Percentiles rank a stretch among this genome's conserved stretches.
These are phyloP conservation scores for Gigaspora rosea DNA, from an alignment of 192 early-diverging fungal species.

Conservation along the genomic window DNA sequence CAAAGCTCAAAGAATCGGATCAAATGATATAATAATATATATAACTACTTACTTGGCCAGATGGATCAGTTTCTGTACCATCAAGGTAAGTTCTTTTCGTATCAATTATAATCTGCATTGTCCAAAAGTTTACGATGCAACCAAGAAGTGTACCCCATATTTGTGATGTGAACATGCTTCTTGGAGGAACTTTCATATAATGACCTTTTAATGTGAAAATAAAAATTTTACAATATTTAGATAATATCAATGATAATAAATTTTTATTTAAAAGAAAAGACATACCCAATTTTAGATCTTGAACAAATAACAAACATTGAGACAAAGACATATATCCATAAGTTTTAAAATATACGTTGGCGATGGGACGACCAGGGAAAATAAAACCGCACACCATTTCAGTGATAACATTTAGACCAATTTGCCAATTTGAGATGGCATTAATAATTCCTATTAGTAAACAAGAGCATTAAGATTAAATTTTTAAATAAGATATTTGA, in stretches of 20 bases:
- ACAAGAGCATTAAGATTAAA: background rate
- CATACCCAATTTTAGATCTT: conserved; percentile 70
- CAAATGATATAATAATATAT: background rate
- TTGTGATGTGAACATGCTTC: conserved; percentile 64
- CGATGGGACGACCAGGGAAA: conserved; percentile 55
- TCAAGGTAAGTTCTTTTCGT: conserved; percentile 6
- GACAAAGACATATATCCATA: conserved; percentile 57
- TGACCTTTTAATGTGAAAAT: background rate
- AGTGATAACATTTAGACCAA: conserved; percentile 57
- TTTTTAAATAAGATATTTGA: background rate
- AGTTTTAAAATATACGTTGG: conserved; percentile 62
- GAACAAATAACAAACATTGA: conserved; percentile 72
- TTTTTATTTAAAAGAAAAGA: too few relatives aligned
- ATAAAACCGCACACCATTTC: conserved; percentile 59
- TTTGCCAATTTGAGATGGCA: conserved; percentile 54
- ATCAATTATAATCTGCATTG: conserved; percentile 30
- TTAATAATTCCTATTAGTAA: conserved; percentile 40
- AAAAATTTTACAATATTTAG: background rate
- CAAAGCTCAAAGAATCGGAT: background rate
- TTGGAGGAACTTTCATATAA: conserved; percentile 73
- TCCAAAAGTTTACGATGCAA: conserved; percentile 40
- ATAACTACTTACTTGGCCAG: background rate
- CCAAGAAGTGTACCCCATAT: conserved; percentile 53
- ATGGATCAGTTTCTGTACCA: conserved; percentile 1
- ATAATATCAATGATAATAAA: background rate